Percentiles rank a stretch among this genome's conserved stretches.
Evolutionary conservation across 208 protist species (phyloP).

Genomic region (Trypanosoma caninum): DNA sequence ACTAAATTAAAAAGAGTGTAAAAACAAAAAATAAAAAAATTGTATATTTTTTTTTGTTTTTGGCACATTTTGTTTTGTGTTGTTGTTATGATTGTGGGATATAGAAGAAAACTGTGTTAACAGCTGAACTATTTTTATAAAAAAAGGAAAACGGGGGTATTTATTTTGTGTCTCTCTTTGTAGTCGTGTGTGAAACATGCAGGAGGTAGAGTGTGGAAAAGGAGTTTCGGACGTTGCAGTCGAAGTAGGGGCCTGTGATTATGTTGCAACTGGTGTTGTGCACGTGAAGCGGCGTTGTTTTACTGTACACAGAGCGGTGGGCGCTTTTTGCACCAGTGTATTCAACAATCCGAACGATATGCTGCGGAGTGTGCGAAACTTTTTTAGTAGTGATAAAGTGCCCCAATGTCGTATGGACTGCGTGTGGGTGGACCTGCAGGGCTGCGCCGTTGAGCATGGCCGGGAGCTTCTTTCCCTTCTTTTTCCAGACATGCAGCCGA

Average conservation of each 20-base stretch:
- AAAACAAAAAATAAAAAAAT: too few species aligned
- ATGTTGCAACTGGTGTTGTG: neutral
- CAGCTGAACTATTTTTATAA: too few species aligned
- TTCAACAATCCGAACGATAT: neutral
- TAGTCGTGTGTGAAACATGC: too few species aligned
- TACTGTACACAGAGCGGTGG: neutral
- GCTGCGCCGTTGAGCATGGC: slow-evolving; percentile 28
- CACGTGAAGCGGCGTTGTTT: neutral
- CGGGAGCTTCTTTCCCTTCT: slow-evolving; percentile 29
- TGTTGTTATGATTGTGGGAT: too few species aligned
- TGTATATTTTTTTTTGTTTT: too few species aligned
- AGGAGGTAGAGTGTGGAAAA: neutral
- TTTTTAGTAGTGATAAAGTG: too few species aligned
- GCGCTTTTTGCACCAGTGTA: neutral
- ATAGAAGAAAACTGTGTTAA: too few species aligned
- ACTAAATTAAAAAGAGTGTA: too few species aligned
- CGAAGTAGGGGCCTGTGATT: neutral
- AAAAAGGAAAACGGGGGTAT: too few species aligned
- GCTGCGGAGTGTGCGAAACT: neutral
- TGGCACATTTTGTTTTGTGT: too few species aligned
- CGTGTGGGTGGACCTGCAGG: slow-evolving; percentile 61
- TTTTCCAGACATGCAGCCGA: slow-evolving; percentile 35
- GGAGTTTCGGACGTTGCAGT: neutral
- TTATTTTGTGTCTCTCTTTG: too few species aligned
- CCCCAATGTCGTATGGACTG: too few species aligned